A percentile compares a stretch with the other conserved stretches of the same genome.
Evolutionary conservation across 768 basidiomycete genomes (phyloP).

Genomic region (Baorangia bicolor): DNA sequence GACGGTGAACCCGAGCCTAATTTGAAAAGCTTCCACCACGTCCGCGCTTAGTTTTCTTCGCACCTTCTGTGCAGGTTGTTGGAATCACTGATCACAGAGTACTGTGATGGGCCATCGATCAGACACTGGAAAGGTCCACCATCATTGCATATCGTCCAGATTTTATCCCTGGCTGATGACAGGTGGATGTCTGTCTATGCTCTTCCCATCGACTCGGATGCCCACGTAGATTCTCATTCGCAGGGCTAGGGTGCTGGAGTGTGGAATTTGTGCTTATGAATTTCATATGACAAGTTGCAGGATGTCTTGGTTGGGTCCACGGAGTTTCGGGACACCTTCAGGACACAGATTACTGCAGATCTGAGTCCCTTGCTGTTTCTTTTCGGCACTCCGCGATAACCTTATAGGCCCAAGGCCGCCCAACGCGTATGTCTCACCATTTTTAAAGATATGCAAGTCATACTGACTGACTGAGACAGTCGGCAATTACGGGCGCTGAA

Average conservation of each 20-base stretch:
- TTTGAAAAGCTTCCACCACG: conserved; percentile 4
- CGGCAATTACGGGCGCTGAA: not conserved
- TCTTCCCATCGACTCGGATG: not conserved
- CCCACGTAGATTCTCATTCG: conserved; percentile 2
- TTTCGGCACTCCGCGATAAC: not conserved
- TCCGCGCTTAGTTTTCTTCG: not conserved
- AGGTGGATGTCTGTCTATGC: not conserved
- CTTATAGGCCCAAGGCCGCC: not conserved
- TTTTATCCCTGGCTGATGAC: conserved; percentile 4
- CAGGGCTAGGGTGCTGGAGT: conserved; percentile 1
- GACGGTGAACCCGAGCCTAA: not conserved
- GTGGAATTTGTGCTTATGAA: conserved; percentile 5
- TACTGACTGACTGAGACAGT: not conserved
- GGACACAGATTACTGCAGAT: not conserved
- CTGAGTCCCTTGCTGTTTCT: not conserved
- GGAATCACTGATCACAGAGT: conserved; percentile 8
- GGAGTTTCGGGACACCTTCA: conserved; percentile 1
- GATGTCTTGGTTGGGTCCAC: conserved; percentile 2
- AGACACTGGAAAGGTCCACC: not conserved
- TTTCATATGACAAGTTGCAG: conserved; percentile 10
- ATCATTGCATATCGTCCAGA: not conserved
- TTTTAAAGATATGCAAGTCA: not conserved
- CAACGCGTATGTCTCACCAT: not conserved
- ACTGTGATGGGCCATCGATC: conserved; percentile 11
- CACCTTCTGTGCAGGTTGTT: conserved; percentile 1